These are phyloP conservation scores for Cystobasidium tubakii DNA, from an alignment of 768 basidiomycete species.

Conservation along the genomic window DNA sequence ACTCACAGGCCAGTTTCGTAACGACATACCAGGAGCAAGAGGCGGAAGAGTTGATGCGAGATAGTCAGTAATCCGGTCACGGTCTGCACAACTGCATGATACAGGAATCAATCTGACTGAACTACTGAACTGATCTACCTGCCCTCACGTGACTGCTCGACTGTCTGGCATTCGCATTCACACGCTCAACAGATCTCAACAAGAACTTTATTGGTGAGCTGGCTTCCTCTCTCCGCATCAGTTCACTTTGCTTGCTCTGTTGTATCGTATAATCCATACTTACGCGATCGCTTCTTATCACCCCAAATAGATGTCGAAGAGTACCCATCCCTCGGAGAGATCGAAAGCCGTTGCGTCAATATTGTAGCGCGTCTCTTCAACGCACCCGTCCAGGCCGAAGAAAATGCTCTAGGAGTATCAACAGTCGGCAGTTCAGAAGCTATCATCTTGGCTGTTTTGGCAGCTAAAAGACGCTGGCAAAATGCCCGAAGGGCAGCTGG, in stretches of 20 bases:
- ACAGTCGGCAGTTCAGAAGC: slow-evolving; percentile 46
- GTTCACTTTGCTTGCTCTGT: not conserved
- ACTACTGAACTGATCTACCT: no score
- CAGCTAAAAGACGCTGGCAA: slow-evolving; percentile 47
- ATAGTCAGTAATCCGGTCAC: slow-evolving; percentile 31
- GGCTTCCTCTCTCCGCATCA: no score
- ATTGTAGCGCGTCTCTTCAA: slow-evolving; percentile 45
- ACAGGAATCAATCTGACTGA: no score
- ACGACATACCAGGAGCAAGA: slow-evolving; percentile 45
- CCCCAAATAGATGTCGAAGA: slow-evolving; percentile 37
- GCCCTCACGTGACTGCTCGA: not conserved
- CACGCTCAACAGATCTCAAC: slow-evolving; percentile 10
- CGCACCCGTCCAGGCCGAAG: slow-evolving; percentile 41
- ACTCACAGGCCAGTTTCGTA: not conserved
- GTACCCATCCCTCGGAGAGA: slow-evolving; percentile 41
- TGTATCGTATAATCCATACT: not conserved
- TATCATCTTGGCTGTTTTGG: slow-evolving; percentile 48
- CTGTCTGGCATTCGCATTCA: not conserved
- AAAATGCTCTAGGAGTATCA: slow-evolving; percentile 46
- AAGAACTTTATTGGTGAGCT: slow-evolving; percentile 44
- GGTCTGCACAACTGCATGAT: not conserved
- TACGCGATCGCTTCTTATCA: not conserved
- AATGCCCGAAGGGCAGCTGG: slow-evolving; percentile 41
- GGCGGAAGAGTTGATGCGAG: slow-evolving; percentile 44
- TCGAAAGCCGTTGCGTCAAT: slow-evolving; percentile 45